A percentile compares a stretch with the other conserved stretches of the same genome.
Evolutionary conservation across 2,329 filamentous ascomycete genomes (phyloP).

Genomic region (Colletotrichum noveboracense): DNA sequence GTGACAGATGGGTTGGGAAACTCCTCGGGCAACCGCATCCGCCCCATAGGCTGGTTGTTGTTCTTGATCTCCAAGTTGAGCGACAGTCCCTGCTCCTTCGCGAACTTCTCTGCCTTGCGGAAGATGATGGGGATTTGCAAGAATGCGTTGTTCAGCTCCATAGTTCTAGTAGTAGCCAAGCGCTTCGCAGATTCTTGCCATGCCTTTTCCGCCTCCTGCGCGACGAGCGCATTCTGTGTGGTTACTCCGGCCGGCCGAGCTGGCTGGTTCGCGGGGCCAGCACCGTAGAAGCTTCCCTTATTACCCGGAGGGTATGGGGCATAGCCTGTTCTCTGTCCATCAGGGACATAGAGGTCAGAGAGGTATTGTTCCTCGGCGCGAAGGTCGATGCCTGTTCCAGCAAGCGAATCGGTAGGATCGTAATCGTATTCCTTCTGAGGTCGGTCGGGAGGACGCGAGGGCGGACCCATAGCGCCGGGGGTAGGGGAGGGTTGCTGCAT

Average conservation of each 20-base stretch:
- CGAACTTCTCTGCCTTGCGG: constrained; percentile 62
- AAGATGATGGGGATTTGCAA: constrained; percentile 67
- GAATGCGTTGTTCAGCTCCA: constrained; percentile 78
- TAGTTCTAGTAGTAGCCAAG: constrained; percentile 64
- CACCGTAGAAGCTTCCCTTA: constrained; percentile 66
- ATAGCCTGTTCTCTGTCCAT: constrained; percentile 54
- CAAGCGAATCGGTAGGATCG: constrained; percentile 83
- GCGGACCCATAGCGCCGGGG: constrained; percentile 58
- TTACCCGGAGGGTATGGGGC: constrained; percentile 59
- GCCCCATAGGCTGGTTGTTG: constrained; percentile 46
- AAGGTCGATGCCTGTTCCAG: constrained; percentile 85
- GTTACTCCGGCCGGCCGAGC: constrained; percentile 48
- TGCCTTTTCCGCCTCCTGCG: constrained; percentile 68
- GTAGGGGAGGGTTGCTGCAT: constrained; percentile 29
- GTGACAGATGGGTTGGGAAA: constrained; percentile 58
- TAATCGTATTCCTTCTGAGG: constrained; percentile 68
- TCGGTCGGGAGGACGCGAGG: constrained; percentile 65
- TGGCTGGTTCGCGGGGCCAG: constrained; percentile 70
- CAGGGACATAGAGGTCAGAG: constrained; percentile 67
- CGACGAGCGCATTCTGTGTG: constrained; percentile 68
- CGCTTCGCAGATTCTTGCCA: constrained; percentile 70
- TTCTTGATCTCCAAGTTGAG: constrained; percentile 63
- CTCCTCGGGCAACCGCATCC: constrained; percentile 54
- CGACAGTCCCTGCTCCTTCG: constrained; percentile 60
- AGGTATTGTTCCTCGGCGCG: constrained; percentile 86